Evolutionary conservation across 192 early-diverging fungal species (phyloP).

Genomic region (Diversispora epigaea): DNA sequence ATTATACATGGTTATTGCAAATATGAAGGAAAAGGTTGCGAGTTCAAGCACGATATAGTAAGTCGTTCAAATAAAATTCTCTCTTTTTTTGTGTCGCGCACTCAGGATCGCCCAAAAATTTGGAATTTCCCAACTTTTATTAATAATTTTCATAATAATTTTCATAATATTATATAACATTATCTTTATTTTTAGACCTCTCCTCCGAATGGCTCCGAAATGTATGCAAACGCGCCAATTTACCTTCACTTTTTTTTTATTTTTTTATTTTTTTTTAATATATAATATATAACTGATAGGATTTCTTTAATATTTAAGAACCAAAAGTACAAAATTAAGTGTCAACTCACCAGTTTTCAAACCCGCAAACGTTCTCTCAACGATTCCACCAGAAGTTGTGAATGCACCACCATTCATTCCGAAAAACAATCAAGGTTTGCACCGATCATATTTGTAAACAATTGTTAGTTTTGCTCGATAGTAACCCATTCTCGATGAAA

Average conservation of each 20-base stretch:
- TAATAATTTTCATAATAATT: conserved; percentile 4
- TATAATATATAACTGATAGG: neutral
- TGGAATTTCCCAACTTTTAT: neutral
- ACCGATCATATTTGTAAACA: neutral
- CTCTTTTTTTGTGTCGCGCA: neutral
- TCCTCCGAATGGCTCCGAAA: conserved; percentile 21
- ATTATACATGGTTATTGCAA: conserved; percentile 86
- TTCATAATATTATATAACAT: neutral
- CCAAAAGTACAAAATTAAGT: conserved; percentile 54
- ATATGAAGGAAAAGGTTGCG: conserved; percentile 78
- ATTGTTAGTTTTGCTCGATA: no score
- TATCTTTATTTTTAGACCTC: conserved; percentile 12
- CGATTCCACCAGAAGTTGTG: conserved; percentile 51
- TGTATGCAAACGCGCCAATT: conserved; percentile 3
- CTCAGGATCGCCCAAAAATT: neutral
- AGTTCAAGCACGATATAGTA: conserved; percentile 78
- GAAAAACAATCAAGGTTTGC: conserved; percentile 40
- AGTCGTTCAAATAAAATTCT: conserved; percentile 10
- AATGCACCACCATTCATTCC: conserved; percentile 63
- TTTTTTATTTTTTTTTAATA: neutral
- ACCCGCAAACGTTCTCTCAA: conserved; percentile 47
- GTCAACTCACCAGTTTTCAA: conserved; percentile 72
- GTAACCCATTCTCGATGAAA: neutral
- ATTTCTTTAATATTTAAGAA: conserved; percentile 20
- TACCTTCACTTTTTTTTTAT: neutral